Base-by-base conservation (phyloP, 2,329 filamentous ascomycete genomes). In the Rhinocladiella similis region DNA sequence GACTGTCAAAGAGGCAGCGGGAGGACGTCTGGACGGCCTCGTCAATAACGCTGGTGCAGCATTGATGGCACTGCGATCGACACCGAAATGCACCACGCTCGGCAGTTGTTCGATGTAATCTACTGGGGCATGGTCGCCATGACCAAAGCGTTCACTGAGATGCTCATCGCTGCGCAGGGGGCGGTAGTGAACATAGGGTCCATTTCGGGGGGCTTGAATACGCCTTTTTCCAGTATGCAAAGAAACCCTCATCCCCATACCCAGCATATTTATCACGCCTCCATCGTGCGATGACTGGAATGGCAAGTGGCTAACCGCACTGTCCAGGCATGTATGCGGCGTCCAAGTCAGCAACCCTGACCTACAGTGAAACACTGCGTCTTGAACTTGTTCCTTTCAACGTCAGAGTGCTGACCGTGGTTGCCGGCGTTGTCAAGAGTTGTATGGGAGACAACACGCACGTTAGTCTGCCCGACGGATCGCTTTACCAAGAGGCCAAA, bases 351-450 rank as follows among this genome's bases (percentile, higher is more conserved):
- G 83, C 83, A 1, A 65, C 85, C 22, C 81, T 84, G 66, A 72
- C 75, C 1, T 85, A 81, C 67, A 80, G 76, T 54, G 77, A 85
- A 56, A 82, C 80, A 0, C 67, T 85, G 46, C 76, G 83, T 13
- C 76, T 85, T n/a, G 57, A 60, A 25, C 38, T 59, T n/a, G 60
- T 54, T 3, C 63, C 63, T 19, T 75, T 61, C 47, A 78, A 76
- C 5, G 76, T 80, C 56, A 72, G 75, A 41, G 77, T 83, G 25
- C 77, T 76, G 50, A 77, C 80, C 3, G 72, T 81, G 25, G 73
- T 85, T 2, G 85, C 83, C 1, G 83, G 84, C 12, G 83, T 83
- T 10, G 82, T 86, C 77, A 39, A 81, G 80, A 33, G 83, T 86
- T 61, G 6, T 12, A 19, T 9, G 14, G 22, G n/a, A 1, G 14